Percentiles rank a stretch among this genome's conserved stretches.
Conservation (phyloP, 495 filamentous ascomycete genomes). For the Lasiosphaeriaceae sp. region DNA sequence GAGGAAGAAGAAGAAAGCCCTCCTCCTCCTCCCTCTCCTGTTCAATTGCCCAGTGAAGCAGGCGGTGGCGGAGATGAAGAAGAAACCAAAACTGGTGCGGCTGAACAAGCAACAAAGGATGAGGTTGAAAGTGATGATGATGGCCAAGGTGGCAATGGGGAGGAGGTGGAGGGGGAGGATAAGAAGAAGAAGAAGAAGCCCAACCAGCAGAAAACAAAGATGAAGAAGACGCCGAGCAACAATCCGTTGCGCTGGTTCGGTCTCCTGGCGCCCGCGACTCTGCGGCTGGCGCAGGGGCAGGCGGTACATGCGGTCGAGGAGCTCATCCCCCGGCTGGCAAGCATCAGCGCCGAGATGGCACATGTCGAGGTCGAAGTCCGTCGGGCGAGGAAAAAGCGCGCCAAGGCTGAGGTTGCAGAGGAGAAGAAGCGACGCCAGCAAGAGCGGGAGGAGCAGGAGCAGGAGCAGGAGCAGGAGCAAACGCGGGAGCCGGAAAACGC, state of each 20-base stretch:
- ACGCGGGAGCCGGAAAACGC: too few relatives aligned
- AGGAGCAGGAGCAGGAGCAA: background rate
- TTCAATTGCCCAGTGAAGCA: too few relatives aligned
- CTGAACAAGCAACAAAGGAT: background rate
- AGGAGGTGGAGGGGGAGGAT: background rate
- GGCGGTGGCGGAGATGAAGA: background rate
- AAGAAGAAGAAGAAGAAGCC: constrained; percentile 1
- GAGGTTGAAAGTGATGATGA: background rate
- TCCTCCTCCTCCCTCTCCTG: too few relatives aligned
- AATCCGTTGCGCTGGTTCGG: constrained; percentile 72
- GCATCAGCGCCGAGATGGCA: constrained; percentile 44
- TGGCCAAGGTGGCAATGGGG: background rate
- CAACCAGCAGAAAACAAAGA: background rate
- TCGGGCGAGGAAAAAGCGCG: constrained; percentile 45
- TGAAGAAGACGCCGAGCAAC: constrained; percentile 7
- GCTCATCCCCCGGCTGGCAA: constrained; percentile 42
- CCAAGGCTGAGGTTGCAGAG: constrained; percentile 36
- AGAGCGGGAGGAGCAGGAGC: background rate
- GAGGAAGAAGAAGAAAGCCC: too few relatives aligned
- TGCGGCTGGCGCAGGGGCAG: constrained; percentile 56
- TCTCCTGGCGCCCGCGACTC: constrained; percentile 55
- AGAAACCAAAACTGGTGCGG: background rate
- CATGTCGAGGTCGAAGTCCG: constrained; percentile 48
- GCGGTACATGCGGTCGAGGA: constrained; percentile 41
- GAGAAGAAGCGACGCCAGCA: constrained; percentile 14